These are phyloP conservation scores for Cadophora luteo-olivacea DNA, from an alignment of 2,329 filamentous ascomycete species.

Conservation along the genomic window DNA sequence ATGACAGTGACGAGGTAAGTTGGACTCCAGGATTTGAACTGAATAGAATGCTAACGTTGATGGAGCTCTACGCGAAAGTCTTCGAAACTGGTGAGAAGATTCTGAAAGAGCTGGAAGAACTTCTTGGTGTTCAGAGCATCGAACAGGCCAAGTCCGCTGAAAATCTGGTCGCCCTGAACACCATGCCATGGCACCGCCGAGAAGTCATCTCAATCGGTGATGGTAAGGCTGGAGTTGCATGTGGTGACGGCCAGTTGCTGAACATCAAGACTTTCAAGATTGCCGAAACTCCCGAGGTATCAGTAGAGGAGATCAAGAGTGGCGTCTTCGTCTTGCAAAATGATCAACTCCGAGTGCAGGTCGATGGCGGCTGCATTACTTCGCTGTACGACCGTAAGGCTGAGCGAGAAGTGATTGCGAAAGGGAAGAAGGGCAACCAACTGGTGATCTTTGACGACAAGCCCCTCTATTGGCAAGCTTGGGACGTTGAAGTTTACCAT, in stretches of 20 bases:
- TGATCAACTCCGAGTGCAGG: constrained; percentile 73
- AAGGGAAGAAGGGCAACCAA: constrained; percentile 82
- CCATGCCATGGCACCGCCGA: constrained; percentile 82
- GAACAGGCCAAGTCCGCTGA: constrained; percentile 49
- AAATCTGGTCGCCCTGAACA: constrained; percentile 75
- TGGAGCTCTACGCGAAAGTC: constrained; percentile 78
- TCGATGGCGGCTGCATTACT: constrained; percentile 79
- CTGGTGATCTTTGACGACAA: constrained; percentile 97
- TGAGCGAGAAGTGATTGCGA: constrained; percentile 78
- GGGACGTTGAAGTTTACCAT: constrained; percentile 98
- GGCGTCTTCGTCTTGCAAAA: constrained; percentile 83
- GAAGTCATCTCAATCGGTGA: constrained; percentile 72
- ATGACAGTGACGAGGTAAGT: constrained; percentile 82
- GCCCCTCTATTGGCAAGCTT: constrained; percentile 95
- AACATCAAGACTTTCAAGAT: constrained; percentile 57
- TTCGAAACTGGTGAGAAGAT: constrained; percentile 79
- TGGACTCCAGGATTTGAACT: neutral
- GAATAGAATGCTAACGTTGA: constrained; percentile 38
- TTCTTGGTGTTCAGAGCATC: constrained; percentile 66
- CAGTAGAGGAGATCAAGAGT: constrained; percentile 56
- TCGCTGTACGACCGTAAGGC: constrained; percentile 80
- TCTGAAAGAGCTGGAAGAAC: constrained; percentile 70
- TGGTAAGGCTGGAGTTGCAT: constrained; percentile 59
- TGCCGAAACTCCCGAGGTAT: constrained; percentile 55
- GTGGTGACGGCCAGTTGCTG: constrained; percentile 60